phyloP scores from a whole-genome alignment of 2,329 filamentous ascomycete species.

The Talaromyces sp. region DNA sequence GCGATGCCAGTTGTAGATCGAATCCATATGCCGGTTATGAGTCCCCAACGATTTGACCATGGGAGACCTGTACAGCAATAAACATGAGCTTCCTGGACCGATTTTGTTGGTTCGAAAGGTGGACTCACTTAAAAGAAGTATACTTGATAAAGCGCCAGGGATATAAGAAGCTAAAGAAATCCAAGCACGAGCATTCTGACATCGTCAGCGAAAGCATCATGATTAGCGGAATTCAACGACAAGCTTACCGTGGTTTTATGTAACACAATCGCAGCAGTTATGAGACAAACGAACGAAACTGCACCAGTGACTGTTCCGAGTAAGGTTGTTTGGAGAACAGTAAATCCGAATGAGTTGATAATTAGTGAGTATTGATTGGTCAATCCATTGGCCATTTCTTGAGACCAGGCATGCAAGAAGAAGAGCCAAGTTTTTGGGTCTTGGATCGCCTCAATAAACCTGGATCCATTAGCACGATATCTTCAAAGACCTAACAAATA shows the following conservation, averaged over 20 bases:
- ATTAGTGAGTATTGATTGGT: slow-evolving; percentile 45
- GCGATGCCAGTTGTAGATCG: slow-evolving; percentile 36
- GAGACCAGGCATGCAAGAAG: slow-evolving; percentile 34
- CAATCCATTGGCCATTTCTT: slow-evolving; percentile 31
- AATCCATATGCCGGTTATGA: slow-evolving; percentile 38
- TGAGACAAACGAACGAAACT: slow-evolving; percentile 28
- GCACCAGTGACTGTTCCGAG: slow-evolving; percentile 25
- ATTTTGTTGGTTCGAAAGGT: neutral
- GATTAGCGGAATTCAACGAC: too few relatives aligned
- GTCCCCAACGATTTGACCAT: slow-evolving; percentile 38
- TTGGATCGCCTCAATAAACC: slow-evolving; percentile 31
- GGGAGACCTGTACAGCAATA: slow-evolving; percentile 24
- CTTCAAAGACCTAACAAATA: neutral
- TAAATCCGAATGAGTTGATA: slow-evolving; percentile 46
- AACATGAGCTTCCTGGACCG: neutral
- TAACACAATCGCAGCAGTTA: slow-evolving; percentile 28
- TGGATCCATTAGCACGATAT: neutral
- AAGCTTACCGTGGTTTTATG: slow-evolving; percentile 28
- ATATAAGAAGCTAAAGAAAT: slow-evolving; percentile 34
- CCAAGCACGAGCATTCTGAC: slow-evolving; percentile 12
- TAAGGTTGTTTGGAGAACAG: slow-evolving; percentile 23
- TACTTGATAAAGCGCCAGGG: slow-evolving; percentile 35
- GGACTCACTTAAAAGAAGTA: slow-evolving; percentile 28
- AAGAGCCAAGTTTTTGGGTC: slow-evolving; percentile 37
- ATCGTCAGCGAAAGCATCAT: neutral